Conservation (phyloP, 352 stramenopile genomes). For the Phytopythium sindhum region DNA sequence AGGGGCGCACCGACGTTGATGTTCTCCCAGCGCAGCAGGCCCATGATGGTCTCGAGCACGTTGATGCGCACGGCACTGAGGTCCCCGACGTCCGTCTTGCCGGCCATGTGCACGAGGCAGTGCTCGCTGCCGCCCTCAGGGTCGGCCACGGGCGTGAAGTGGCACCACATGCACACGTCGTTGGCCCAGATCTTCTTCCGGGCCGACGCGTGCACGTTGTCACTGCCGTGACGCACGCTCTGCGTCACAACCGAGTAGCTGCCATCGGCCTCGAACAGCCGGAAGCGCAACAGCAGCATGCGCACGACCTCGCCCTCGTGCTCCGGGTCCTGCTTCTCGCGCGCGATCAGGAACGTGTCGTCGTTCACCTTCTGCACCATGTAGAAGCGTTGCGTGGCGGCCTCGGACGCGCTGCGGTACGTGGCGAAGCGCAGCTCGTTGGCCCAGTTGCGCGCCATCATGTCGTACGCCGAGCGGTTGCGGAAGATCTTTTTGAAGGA, state of each 20-base stretch:
- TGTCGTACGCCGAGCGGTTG: constrained; percentile 26
- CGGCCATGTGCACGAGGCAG: constrained; percentile 35
- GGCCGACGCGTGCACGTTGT: neutral
- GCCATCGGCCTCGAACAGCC: constrained; percentile 33
- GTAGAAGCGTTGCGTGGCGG: constrained; percentile 34
- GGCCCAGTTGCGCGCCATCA: constrained; percentile 41
- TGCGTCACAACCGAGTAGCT: constrained; percentile 36
- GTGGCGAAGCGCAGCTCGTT: constrained; percentile 38
- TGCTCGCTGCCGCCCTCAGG: constrained; percentile 22
- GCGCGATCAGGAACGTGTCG: constrained; percentile 47
- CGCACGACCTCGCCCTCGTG: constrained; percentile 24
- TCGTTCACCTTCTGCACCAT: constrained; percentile 51
- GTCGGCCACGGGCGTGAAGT: constrained; percentile 28
- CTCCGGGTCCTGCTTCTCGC: constrained; percentile 30
- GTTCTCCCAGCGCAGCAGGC: constrained; percentile 50
- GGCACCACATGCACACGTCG: constrained; percentile 33
- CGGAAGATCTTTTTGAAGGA: constrained; percentile 45
- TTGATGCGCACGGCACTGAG: constrained; percentile 22
- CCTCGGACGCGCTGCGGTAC: constrained; percentile 34
- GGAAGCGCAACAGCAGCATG: constrained; percentile 45
- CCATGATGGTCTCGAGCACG: constrained; percentile 57
- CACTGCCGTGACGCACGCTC: constrained; percentile 19
- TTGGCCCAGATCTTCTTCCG: constrained; percentile 34
- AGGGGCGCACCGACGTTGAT: constrained; percentile 40
- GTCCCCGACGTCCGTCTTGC: constrained; percentile 31